phyloP scores from a whole-genome alignment of 2,329 filamentous ascomycete genomes.

The Aspergillus neoniger region DNA sequence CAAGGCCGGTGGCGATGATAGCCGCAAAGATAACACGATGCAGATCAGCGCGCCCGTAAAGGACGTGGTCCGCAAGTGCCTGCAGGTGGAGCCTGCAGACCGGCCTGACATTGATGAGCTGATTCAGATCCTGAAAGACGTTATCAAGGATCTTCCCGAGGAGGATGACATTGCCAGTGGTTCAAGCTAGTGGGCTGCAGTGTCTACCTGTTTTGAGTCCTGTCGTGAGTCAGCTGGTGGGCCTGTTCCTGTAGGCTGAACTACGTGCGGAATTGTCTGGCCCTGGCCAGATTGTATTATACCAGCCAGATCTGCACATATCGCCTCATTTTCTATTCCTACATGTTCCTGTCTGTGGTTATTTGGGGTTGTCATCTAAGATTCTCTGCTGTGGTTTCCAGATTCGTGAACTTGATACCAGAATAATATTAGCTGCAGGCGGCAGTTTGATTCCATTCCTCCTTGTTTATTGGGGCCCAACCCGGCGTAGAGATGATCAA shows the following conservation, averaged over 20 bases:
- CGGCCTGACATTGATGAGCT: slow-evolving; percentile 84
- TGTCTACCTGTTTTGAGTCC: neutral
- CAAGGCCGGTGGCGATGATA: slow-evolving; percentile 40
- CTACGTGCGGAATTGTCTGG: neutral
- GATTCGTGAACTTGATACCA: slow-evolving; percentile 2
- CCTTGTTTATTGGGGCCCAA: neutral
- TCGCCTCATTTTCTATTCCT: neutral
- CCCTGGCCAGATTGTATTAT: slow-evolving; percentile 27
- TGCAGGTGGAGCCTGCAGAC: slow-evolving; percentile 83
- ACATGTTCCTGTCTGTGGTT: neutral
- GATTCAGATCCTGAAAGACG: slow-evolving; percentile 73
- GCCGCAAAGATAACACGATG: slow-evolving; percentile 45
- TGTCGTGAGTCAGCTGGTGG: neutral
- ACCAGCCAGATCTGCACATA: slow-evolving; percentile 22
- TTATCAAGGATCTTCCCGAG: slow-evolving; percentile 67
- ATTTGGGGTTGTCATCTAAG: neutral
- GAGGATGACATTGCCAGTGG: slow-evolving; percentile 50
- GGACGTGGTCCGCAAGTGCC: slow-evolving; percentile 82
- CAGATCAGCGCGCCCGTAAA: slow-evolving; percentile 79
- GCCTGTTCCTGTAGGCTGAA: neutral
- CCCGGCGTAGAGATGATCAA: neutral
- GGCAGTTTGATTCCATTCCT: slow-evolving; percentile 9
- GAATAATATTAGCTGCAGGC: slow-evolving; percentile 12
- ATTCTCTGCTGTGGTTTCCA: neutral
- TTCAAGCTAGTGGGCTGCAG: slow-evolving; percentile 21